Evolutionary conservation across 139 green algal genomes (phyloP).

Genomic region (Micromonas commoda): DNA sequence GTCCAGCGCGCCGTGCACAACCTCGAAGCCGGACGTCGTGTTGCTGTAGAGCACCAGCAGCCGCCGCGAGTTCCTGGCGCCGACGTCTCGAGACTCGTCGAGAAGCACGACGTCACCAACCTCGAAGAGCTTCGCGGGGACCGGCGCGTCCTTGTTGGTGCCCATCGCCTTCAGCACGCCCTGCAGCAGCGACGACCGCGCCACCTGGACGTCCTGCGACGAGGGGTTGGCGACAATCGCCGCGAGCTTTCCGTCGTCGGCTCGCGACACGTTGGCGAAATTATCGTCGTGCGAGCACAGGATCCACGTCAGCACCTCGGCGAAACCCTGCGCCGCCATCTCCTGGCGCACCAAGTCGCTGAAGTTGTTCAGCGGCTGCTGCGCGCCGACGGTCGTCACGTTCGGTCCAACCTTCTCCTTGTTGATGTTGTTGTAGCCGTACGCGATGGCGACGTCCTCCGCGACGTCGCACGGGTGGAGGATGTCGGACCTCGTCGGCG

Average conservation of each 20-base stretch:
- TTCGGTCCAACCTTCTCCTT: slow-evolving; percentile 53
- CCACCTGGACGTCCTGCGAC: slow-evolving; percentile 82
- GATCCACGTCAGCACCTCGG: slow-evolving; percentile 78
- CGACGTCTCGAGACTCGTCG: slow-evolving; percentile 49
- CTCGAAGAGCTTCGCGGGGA: slow-evolving; percentile 91
- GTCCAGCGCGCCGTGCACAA: slow-evolving; percentile 92
- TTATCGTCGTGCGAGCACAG: slow-evolving; percentile 83
- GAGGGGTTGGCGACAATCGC: slow-evolving; percentile 89
- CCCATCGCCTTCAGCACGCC: slow-evolving; percentile 89
- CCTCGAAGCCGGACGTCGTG: slow-evolving; percentile 80
- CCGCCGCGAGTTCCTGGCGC: slow-evolving; percentile 79
- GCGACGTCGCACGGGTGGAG: slow-evolving; percentile 92
- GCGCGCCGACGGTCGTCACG: slow-evolving; percentile 57
- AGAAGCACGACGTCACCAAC: slow-evolving; percentile 75
- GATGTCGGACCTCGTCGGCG: slow-evolving; percentile 83
- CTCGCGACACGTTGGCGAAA: slow-evolving; percentile 64
- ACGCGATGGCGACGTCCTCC: slow-evolving; percentile 97
- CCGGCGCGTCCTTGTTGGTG: slow-evolving; percentile 80
- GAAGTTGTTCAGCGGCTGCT: slow-evolving; percentile 88
- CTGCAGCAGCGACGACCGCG: slow-evolving; percentile 51
- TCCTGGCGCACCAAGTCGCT: slow-evolving; percentile 80
- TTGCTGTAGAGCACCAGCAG: slow-evolving; percentile 78
- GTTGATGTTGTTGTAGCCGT: slow-evolving; percentile 95
- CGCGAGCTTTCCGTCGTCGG: slow-evolving; percentile 60
- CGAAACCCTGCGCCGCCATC: slow-evolving; percentile 72